Evolutionary conservation across 2,329 filamentous ascomycete species (phyloP), one percentile per base, ranked within the genome.

Genomic region (Moelleriella libera): DNA sequence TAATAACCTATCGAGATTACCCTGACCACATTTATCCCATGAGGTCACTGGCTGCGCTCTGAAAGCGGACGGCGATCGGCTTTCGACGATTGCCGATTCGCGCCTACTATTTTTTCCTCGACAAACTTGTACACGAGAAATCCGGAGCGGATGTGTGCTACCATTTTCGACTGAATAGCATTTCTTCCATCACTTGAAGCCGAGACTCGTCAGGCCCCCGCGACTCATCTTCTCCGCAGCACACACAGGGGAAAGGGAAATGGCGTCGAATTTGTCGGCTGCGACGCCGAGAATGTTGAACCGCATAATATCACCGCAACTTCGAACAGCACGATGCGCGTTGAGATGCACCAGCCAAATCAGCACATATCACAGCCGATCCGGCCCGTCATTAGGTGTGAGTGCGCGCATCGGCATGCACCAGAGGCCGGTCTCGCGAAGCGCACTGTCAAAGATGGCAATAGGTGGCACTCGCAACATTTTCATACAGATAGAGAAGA

Each of bases 401-500:
- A 31, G 6, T 37, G 4, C 10, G 6, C 28, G 43, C 39, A 32
- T 29, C 39, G 31, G 39, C 44, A 10, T n/a, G 48, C 57, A 29
- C 52, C 47, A 21, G 30, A 55, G 30, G 43, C 51, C 45, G 29
- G 31, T 30, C 5, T 43, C 14, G 55, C 58, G 44, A 51, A 49
- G 10, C 12, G 30, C 30, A 11, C 30, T 30, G 46, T 50, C 41
- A 50, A 48, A 43, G 48, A 43, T 46, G 47, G 46, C 28, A 50
- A 47, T 46, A 52, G 43, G 47, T 47, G 68, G 68, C 45, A 63
- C 63, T 50, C 82, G 90, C 53, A 88, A 81, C 29, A 94, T 98
- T 65, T 98, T 97, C 71, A 98, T 98, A 60, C 92, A 98, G 68
- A 97, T 90, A 5, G 90, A 97, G 62, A 78, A 76, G 54, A 98